Conservation (phyloP, 805 yeast species). For the Sugiyamaella lignohabitans region DNA sequence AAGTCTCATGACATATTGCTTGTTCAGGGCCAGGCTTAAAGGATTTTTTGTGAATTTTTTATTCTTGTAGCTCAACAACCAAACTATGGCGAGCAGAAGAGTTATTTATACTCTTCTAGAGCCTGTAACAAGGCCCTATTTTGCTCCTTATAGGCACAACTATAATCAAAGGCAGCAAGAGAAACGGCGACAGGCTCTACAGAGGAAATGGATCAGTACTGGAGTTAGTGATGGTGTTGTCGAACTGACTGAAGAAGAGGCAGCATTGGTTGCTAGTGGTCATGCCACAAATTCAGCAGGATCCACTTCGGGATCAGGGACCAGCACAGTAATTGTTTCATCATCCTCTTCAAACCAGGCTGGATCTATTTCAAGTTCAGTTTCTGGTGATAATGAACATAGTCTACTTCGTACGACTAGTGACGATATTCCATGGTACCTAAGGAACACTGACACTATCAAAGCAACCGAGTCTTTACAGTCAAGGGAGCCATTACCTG, state of each 20-base stretch:
- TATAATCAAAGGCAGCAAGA: neutral
- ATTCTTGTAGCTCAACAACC: no score
- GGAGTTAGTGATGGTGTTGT: neutral
- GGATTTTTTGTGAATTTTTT: no score
- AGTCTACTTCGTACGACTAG: no score
- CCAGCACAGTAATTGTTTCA: neutral
- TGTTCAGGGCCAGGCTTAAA: neutral
- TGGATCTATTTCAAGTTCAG: neutral
- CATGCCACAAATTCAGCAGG: no score
- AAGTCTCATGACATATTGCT: no score
- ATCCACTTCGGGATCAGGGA: neutral
- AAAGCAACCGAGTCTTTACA: slow-evolving; percentile 7
- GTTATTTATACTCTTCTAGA: slow-evolving; percentile 7
- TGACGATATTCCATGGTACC: slow-evolving; percentile 19
- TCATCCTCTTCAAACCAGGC: neutral
- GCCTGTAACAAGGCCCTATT: slow-evolving; percentile 6
- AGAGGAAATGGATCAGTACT: slow-evolving; percentile 5
- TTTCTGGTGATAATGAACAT: neutral
- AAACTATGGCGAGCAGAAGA: slow-evolving; percentile 5
- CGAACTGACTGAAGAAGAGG: neutral
- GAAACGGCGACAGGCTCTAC: neutral
- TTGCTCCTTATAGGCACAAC: slow-evolving; percentile 2
- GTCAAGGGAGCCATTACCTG: slow-evolving; percentile 39
- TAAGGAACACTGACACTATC: slow-evolving; percentile 15
- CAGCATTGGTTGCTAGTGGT: neutral